A percentile compares a stretch with the other conserved stretches of the same genome.
These are phyloP conservation scores for Saturnispora ahearnii DNA, from an alignment of 805 yeast species.

Conservation along the genomic window DNA sequence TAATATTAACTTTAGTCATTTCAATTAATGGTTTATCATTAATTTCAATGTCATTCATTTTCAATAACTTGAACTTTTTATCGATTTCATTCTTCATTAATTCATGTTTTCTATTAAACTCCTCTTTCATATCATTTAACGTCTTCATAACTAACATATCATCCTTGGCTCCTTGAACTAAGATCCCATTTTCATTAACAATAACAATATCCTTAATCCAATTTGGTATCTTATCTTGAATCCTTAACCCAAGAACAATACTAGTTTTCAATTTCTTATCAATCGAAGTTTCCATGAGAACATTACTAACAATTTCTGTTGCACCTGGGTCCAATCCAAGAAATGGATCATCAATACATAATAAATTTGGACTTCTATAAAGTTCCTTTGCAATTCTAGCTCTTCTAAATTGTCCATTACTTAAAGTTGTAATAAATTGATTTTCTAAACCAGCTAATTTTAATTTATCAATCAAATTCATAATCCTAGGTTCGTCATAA, in stretches of 20 bases:
- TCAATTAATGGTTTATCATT: slow-evolving; percentile 30
- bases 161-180: slow-evolving; percentile 37
- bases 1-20: slow-evolving; percentile 53
- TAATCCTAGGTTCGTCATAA: slow-evolving; percentile 31
- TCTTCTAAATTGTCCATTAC: slow-evolving; percentile 90
- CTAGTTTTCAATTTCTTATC: slow-evolving; percentile 30
- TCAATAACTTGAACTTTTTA: slow-evolving; percentile 7
- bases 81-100: slow-evolving; percentile 12
- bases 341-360: slow-evolving; percentile 86
- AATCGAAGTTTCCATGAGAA: slow-evolving; percentile 30
- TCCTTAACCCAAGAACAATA: slow-evolving; percentile 65
- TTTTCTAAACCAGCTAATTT: slow-evolving; percentile 47
- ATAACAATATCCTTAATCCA: slow-evolving; percentile 74
- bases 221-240: slow-evolving; percentile 64
- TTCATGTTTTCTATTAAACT: slow-evolving; percentile 19
- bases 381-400: slow-evolving; percentile 78
- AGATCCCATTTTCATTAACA: slow-evolving; percentile 48
- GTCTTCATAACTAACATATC: slow-evolving; percentile 18
- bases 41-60: not conserved
- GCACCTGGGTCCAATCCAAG: slow-evolving; percentile 82
- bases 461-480: slow-evolving; percentile 39
- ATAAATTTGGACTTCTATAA: slow-evolving; percentile 51
- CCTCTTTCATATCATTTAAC: slow-evolving; percentile 19
- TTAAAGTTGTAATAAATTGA: slow-evolving; percentile 77
- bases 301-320: slow-evolving; percentile 46